phyloP scores from a whole-genome alignment of 2,329 filamentous ascomycete species.

The Curvularia sp. region DNA sequence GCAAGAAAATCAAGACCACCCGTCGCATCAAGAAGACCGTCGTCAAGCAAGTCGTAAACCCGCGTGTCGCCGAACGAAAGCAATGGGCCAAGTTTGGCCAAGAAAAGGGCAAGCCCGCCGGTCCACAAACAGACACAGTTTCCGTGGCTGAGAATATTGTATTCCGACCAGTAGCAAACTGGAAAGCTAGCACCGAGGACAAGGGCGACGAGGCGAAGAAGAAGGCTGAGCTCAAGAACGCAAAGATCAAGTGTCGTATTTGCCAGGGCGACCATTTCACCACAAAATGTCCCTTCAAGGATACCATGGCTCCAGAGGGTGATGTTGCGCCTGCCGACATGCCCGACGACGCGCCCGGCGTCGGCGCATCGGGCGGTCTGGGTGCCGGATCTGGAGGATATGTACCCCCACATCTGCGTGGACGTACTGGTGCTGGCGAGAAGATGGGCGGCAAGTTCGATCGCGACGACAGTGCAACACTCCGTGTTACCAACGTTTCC shows the following conservation, averaged over 20 bases:
- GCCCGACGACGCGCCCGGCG: slow-evolving; percentile 55
- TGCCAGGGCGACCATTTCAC: slow-evolving; percentile 99
- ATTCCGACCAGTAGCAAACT: slow-evolving; percentile 91
- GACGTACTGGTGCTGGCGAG: slow-evolving; percentile 76
- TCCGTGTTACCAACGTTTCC: slow-evolving; percentile 97
- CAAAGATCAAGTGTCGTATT: slow-evolving; percentile 99
- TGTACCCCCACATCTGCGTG: slow-evolving; percentile 90
- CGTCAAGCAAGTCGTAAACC: slow-evolving; percentile 93
- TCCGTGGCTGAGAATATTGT: slow-evolving; percentile 97
- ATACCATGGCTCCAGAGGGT: slow-evolving; percentile 90
- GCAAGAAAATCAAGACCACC: slow-evolving; percentile 96
- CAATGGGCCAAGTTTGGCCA: slow-evolving; percentile 91
- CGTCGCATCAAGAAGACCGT: slow-evolving; percentile 92
- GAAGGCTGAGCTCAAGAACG: slow-evolving; percentile 83
- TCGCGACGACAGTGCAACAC: slow-evolving; percentile 92
- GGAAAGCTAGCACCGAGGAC: slow-evolving; percentile 85
- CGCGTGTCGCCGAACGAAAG: slow-evolving; percentile 93
- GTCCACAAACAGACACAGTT: slow-evolving; percentile 88
- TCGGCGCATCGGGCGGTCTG: slow-evolving; percentile 60
- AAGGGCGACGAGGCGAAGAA: slow-evolving; percentile 76
- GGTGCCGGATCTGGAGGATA: slow-evolving; percentile 80
- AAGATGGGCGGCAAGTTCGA: slow-evolving; percentile 94
- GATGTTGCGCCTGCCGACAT: slow-evolving; percentile 56
- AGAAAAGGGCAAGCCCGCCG: slow-evolving; percentile 82
- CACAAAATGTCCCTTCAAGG: slow-evolving; percentile 98